Percentiles rank a stretch among this genome's conserved stretches.
These are phyloP conservation scores for Podospora anserina DNA, from an alignment of 495 filamentous ascomycete genomes.

Conservation along the genomic window DNA sequence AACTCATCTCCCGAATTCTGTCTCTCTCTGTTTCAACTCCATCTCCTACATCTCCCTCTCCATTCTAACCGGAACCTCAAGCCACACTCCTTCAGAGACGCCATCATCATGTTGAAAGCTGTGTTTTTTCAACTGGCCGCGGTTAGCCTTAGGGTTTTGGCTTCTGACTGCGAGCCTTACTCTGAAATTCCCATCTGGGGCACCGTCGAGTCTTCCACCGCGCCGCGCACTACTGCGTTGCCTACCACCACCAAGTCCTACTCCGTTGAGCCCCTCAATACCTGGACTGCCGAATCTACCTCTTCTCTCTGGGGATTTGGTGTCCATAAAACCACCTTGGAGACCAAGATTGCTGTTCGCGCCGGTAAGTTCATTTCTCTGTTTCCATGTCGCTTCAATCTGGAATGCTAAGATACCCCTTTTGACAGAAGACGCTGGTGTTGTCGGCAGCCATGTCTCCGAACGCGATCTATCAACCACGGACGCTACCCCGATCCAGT, in stretches of 20 bases:
- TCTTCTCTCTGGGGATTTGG: not conserved
- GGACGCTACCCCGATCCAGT: not conserved
- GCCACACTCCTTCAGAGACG: no score
- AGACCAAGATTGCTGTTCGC: not conserved
- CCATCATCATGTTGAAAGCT: not conserved
- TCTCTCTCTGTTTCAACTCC: not conserved
- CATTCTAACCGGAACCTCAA: not conserved
- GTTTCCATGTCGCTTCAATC: not conserved
- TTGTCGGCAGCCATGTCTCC: not conserved
- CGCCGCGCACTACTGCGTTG: not conserved
- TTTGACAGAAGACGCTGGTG: not conserved
- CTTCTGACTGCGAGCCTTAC: not conserved
- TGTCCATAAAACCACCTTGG: not conserved
- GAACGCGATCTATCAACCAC: not conserved
- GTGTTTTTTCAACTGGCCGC: not conserved
- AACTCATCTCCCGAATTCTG: not conserved
- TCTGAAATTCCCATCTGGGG: not conserved
- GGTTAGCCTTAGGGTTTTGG: not conserved
- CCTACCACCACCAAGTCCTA: not conserved
- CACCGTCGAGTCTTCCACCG: not conserved
- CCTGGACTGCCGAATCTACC: not conserved
- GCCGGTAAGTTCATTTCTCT: not conserved
- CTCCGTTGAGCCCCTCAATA: not conserved
- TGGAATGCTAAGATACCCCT: not conserved
- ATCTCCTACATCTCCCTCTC: not conserved